A percentile compares a stretch with the other conserved stretches of the same genome.
phyloP scores from a whole-genome alignment of 306 rosid genomes.

The Abrus precatorius region DNA sequence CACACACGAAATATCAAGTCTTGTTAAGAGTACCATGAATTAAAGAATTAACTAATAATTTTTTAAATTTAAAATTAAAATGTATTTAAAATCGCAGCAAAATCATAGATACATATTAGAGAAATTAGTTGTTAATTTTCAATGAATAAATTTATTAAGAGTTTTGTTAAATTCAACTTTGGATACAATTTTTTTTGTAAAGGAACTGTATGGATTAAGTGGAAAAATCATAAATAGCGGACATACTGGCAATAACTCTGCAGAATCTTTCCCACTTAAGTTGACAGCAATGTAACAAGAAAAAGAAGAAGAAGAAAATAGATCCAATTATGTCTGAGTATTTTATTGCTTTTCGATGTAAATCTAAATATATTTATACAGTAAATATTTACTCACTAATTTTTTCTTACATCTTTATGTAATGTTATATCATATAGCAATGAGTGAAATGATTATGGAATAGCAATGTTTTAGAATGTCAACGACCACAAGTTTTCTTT shows the following conservation, averaged over 20 bases:
- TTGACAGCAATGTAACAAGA: neutral
- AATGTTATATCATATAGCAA: no score
- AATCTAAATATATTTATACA: neutral
- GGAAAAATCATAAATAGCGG: neutral
- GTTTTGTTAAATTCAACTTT: no score
- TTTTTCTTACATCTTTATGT: no score
- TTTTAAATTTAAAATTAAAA: no score
- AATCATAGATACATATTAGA: neutral
- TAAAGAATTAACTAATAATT: no score
- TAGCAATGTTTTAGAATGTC: neutral
- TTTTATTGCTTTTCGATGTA: neutral
- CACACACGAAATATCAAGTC: neutral
- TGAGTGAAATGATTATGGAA: neutral
- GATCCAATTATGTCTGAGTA: neutral
- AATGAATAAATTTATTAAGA: no score
- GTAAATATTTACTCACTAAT: no score
- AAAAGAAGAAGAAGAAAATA: neutral
- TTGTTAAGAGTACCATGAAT: no score
- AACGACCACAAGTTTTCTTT: neutral
- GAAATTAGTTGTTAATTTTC: neutral
- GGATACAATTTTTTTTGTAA: no score
- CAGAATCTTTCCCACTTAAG: neutral
- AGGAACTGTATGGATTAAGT: neutral
- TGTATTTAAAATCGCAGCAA: no score
- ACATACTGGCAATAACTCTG: neutral